Base-by-base conservation (phyloP, 768 basidiomycete species). In the Suillus spraguei region DNA sequence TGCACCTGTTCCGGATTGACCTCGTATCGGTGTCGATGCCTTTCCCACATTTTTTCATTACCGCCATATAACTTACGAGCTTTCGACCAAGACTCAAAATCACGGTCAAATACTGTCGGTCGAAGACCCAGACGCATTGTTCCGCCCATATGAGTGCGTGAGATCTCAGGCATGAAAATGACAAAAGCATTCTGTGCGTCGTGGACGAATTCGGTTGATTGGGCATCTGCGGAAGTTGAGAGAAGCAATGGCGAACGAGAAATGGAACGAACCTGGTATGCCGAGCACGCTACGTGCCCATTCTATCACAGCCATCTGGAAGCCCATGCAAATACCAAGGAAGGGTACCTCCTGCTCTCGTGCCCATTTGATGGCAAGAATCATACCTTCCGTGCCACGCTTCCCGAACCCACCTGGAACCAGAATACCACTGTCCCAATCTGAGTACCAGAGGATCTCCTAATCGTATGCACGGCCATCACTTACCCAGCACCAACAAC, bases 41-140 rank as follows among this genome's bases (percentile, higher is more conserved):
- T 82, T 79, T 99, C 97, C 96, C 96, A 99, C 66, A 94, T 92
- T 71, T 83, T 90, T 28, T 81, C 83, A 2, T 82, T 83, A 20
- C 90, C 90, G 16, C 90, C 97, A 72, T 99, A 99, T 71, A 99
- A 78, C 73, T 85, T 85, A 38, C 95, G 83, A 28, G 84, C 78
- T 65, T 85, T 86, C 54, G 88, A 90, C 89, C 90, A 93, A 20
- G 74, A 70, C 70, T 90, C 89, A 1, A 87, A 88, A 14, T 79
- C 83, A 10, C 81, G 74, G 62, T 90, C 86, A 74, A 99, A 98
- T 54, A 98, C 85, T 2, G 97, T 99, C 4, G 97, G 95, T n/a
- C 97, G 88, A 47, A 99, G 82, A 28, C 97, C 97, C n/a, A 98
- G 85, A 14, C 97, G 90, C 97, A 99, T 99, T n/a, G 97, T 99